phyloP scores from a whole-genome alignment of 352 stramenopile genomes.

The Pythium rhizo-oryzae region DNA sequence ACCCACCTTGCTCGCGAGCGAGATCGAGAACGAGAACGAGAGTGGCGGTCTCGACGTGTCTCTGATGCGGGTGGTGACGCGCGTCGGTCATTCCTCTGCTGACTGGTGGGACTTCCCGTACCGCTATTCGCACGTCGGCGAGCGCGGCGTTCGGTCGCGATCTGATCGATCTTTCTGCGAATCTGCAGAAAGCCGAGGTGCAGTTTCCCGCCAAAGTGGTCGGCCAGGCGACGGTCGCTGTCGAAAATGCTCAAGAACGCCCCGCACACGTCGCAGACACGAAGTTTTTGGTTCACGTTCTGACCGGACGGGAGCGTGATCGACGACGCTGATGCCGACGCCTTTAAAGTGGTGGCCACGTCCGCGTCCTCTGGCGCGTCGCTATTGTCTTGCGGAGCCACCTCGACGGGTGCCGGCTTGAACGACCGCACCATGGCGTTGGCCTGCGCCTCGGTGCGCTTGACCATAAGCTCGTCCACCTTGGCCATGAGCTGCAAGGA shows the following conservation, averaged over 20 bases:
- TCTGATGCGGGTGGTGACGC: background rate
- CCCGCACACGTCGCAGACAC: slow-evolving; percentile 91
- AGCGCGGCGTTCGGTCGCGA: slow-evolving; percentile 45
- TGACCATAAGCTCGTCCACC: slow-evolving; percentile 65
- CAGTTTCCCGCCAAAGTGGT: slow-evolving; percentile 92
- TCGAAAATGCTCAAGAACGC: slow-evolving; percentile 93
- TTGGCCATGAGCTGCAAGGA: slow-evolving; percentile 66
- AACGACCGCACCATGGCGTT: slow-evolving; percentile 49
- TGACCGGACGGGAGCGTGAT: slow-evolving; percentile 17
- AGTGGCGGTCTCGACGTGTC: slow-evolving; percentile 27
- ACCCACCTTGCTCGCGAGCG: slow-evolving; percentile 30
- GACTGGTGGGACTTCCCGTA: slow-evolving; percentile 4
- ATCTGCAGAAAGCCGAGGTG: slow-evolving; percentile 92
- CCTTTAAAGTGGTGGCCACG: background rate
- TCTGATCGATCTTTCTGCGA: slow-evolving; percentile 79
- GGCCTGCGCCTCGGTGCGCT: slow-evolving; percentile 47
- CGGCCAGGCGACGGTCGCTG: slow-evolving; percentile 85
- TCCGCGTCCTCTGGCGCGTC: background rate
- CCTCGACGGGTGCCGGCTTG: slow-evolving; percentile 23
- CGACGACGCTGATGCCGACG: too few species aligned
- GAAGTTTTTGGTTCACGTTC: slow-evolving; percentile 84
- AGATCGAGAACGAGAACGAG: slow-evolving; percentile 25
- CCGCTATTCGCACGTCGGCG: slow-evolving; percentile 19
- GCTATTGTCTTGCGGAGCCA: background rate
- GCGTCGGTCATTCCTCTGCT: slow-evolving; percentile 7